Conservation (phyloP, 805 yeast species). For the Lipomyces yamadae region DNA sequence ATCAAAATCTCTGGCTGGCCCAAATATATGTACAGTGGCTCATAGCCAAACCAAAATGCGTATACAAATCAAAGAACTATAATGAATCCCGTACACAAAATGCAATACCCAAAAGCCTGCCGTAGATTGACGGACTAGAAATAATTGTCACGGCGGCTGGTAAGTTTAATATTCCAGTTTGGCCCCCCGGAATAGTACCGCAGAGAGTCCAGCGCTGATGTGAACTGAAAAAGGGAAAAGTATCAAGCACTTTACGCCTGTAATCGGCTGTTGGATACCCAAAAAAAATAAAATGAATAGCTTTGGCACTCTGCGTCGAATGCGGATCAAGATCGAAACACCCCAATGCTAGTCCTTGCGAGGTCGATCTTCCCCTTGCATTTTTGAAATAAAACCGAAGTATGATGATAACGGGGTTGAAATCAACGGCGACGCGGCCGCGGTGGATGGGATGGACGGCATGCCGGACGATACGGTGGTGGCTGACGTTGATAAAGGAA, state of each 20-base stretch:
- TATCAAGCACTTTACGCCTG: not conserved
- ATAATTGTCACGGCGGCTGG: too few species aligned
- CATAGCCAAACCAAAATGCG: too few species aligned
- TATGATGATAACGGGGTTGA: conserved; percentile 13
- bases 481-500: conserved; percentile 10
- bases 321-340: not conserved
- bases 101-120: too few species aligned
- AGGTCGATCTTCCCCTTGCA: conserved; percentile 24
- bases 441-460: conserved; percentile 2
- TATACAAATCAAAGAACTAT: too few species aligned
- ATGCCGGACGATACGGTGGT: conserved; percentile 2
- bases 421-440: conserved; percentile 20
- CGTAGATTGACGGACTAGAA: too few species aligned
- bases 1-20: too few species aligned
- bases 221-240: not conserved
- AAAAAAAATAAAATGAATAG: not conserved
- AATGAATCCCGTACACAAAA: too few species aligned
- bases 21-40: too few species aligned
- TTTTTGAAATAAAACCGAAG: conserved; percentile 18
- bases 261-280: not conserved
- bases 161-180: too few species aligned
- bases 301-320: too few species aligned
- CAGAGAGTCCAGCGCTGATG: too few species aligned
- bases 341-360: conserved; percentile 20
- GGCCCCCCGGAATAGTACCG: too few species aligned